Conservation (phyloP, 2,329 filamentous ascomycete species). For the Ophiostoma ips region DNA sequence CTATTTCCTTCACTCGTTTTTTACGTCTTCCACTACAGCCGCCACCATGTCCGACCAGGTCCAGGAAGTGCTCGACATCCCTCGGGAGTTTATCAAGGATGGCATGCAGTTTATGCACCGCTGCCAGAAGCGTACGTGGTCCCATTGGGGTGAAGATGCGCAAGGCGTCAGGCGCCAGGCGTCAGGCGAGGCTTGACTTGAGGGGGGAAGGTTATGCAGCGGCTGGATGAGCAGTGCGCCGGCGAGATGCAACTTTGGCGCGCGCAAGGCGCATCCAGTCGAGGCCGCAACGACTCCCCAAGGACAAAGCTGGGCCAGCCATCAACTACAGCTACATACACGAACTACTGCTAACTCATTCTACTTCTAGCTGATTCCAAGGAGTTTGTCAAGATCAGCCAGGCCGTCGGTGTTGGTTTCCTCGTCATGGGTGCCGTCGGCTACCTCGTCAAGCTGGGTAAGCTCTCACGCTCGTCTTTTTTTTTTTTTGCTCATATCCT, state of each 20-base stretch:
- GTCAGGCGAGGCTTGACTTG: too few species aligned
- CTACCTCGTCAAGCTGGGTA: conserved; percentile 58
- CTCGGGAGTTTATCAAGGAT: conserved; percentile 49
- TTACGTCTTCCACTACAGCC: not conserved
- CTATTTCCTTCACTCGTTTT: not conserved
- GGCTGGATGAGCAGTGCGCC: too few species aligned
- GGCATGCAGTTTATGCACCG: conserved; percentile 48
- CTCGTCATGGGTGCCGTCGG: conserved; percentile 57
- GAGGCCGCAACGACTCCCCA: too few species aligned
- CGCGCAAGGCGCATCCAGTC: too few species aligned
- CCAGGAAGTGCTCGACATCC: conserved; percentile 56
- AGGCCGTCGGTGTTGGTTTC: conserved; percentile 54
- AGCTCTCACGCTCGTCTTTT: too few species aligned
- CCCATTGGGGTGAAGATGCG: too few species aligned
- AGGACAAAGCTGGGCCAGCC: too few species aligned
- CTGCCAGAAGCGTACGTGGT: conserved; percentile 44
- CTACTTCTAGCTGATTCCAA: conserved; percentile 29
- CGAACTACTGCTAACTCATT: conserved; percentile 12
- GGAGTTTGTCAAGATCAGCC: conserved; percentile 38
- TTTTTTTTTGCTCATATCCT: not conserved
- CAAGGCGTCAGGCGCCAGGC: too few species aligned
- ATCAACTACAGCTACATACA: too few species aligned
- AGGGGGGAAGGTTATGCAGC: too few species aligned
- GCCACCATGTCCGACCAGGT: conserved; percentile 49
- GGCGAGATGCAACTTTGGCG: too few species aligned